Conservation (phyloP, 805 yeast genomes). For the Phaffomyces opuntiae region DNA sequence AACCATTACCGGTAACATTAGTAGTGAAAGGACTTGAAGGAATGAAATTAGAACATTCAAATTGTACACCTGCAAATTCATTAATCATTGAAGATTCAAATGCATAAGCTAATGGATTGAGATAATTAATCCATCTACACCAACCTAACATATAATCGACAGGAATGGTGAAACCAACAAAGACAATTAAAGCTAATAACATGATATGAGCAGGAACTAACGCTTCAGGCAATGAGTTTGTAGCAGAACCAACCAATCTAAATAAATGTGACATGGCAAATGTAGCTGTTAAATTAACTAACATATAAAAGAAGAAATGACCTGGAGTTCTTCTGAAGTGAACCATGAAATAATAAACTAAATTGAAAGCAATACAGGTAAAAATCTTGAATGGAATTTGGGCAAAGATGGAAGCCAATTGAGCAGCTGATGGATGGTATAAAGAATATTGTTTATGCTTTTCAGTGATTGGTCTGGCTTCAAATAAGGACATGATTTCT, state of each 20-base stretch:
- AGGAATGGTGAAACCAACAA: slow-evolving; percentile 55
- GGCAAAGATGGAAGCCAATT: slow-evolving; percentile 52
- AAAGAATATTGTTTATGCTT: slow-evolving; percentile 53
- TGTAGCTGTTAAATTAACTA: slow-evolving; percentile 37
- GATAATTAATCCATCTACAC: slow-evolving; percentile 59
- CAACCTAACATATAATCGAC: slow-evolving; percentile 51
- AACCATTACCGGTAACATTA: slow-evolving; percentile 16
- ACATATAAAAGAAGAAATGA: slow-evolving; percentile 44
- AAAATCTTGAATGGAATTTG: slow-evolving; percentile 47
- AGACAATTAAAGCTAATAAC: slow-evolving; percentile 41
- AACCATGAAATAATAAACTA: slow-evolving; percentile 47
- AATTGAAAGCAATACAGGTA: slow-evolving; percentile 38
- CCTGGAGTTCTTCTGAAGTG: slow-evolving; percentile 47
- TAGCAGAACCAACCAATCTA: slow-evolving; percentile 45
- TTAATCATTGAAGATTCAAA: slow-evolving; percentile 54
- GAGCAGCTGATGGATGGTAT: slow-evolving; percentile 59
- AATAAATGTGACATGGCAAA: slow-evolving; percentile 52
- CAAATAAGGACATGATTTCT: slow-evolving; percentile 36
- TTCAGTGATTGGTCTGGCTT: slow-evolving; percentile 44
- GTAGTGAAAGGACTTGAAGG: slow-evolving; percentile 28
- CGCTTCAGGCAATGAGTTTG: slow-evolving; percentile 42
- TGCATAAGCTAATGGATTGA: slow-evolving; percentile 51
- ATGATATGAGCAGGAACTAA: slow-evolving; percentile 52
- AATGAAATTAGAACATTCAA: slow-evolving; percentile 39
- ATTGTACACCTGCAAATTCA: slow-evolving; percentile 43